phyloP scores from a whole-genome alignment of 345 rosid genomes.

The Sisymbrium irio region DNA sequence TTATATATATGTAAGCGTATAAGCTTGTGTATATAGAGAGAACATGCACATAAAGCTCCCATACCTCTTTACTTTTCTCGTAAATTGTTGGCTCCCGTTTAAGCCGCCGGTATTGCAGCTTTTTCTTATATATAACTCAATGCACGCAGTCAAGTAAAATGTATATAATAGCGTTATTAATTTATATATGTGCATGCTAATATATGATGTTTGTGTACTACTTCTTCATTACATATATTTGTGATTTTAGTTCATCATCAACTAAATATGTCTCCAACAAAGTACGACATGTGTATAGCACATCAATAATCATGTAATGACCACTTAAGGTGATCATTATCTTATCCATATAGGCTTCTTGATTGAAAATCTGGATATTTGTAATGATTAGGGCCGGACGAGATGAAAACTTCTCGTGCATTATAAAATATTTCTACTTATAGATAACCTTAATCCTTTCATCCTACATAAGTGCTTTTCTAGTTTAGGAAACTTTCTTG shows the following conservation, averaged over 20 bases:
- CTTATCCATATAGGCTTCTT: neutral
- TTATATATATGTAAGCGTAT: neutral
- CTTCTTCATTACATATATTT: neutral
- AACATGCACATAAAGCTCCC: conserved; percentile 30
- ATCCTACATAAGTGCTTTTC: neutral
- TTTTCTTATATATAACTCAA: conserved; percentile 1
- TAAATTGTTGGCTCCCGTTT: conserved; percentile 29
- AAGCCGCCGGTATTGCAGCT: conserved; percentile 30
- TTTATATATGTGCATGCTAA: neutral
- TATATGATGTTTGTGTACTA: neutral
- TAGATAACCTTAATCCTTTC: neutral
- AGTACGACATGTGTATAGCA: conserved; percentile 5
- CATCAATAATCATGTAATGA: conserved; percentile 11
- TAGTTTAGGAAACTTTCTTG: neutral
- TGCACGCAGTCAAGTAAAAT: neutral
- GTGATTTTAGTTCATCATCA: neutral
- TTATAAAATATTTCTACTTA: neutral
- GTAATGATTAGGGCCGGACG: neutral
- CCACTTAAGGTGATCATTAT: conserved; percentile 9
- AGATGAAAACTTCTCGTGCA: conserved; percentile 7
- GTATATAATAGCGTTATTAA: neutral
- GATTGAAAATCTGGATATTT: neutral
- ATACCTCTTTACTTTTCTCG: conserved; percentile 32
- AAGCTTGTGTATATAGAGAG: conserved; percentile 17
- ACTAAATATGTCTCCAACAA: neutral